These are phyloP conservation scores for Kockiozyma suomiensis DNA, from an alignment of 805 yeast genomes.

Conservation along the genomic window DNA sequence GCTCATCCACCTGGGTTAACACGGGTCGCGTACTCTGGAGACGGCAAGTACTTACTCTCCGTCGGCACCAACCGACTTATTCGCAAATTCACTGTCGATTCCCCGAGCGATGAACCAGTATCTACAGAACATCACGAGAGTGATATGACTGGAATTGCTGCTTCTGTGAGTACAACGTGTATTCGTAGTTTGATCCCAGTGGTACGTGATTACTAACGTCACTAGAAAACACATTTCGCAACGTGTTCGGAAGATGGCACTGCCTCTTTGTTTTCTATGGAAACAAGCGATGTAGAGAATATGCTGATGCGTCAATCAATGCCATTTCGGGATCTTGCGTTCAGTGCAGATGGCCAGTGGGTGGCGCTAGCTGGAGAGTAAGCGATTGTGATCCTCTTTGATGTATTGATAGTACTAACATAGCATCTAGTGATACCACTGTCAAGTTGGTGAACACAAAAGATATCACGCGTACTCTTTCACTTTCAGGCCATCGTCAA, in stretches of 20 bases:
- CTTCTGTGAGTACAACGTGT: conserved; percentile 22
- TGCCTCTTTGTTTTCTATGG: conserved; percentile 39
- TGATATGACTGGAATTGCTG: conserved; percentile 38
- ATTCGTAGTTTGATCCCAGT: too few relatives aligned
- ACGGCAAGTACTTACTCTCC: conserved; percentile 42
- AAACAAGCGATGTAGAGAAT: conserved; percentile 33
- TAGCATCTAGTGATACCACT: conserved; percentile 35
- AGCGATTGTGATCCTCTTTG: not conserved
- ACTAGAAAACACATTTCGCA: conserved; percentile 40
- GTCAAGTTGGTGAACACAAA: conserved; percentile 40
- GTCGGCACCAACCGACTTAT: conserved; percentile 44
- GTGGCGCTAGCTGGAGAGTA: conserved; percentile 44
- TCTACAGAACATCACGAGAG: conserved; percentile 39
- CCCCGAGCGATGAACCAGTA: conserved; percentile 41
- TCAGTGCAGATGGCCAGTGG: conserved; percentile 44
- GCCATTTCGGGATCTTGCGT: conserved; percentile 42
- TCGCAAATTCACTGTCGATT: conserved; percentile 41
- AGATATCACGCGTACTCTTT: conserved; percentile 46
- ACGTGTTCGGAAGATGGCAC: conserved; percentile 51
- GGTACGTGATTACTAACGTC: not conserved
- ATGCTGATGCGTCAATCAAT: conserved; percentile 39
- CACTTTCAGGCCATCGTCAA: conserved; percentile 50
- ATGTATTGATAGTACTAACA: not conserved
- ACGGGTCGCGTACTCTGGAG: conserved; percentile 41
- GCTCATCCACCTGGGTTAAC: conserved; percentile 44